These are phyloP conservation scores for Nemophila menziesii DNA, from an alignment of 257 asterid species.

Conservation along the genomic window DNA sequence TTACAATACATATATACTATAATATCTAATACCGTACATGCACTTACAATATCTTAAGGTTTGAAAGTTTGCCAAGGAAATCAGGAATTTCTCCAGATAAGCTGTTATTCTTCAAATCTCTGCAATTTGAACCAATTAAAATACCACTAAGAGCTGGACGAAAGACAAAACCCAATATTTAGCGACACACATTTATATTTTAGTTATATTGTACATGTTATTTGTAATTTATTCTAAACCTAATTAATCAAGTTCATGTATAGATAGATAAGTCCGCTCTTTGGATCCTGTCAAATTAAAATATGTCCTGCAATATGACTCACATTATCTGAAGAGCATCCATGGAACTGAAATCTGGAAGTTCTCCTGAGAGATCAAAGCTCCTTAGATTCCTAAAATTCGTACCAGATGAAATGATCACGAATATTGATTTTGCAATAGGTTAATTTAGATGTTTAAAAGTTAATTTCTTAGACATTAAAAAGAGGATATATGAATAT, in stretches of 20 bases:
- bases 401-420: not conserved
- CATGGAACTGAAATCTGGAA: slow-evolving; percentile 35
- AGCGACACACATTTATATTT: not conserved
- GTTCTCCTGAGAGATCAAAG: slow-evolving; percentile 20
- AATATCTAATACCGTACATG: not conserved
- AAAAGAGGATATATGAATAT: slow-evolving; percentile 5
- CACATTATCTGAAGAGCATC: slow-evolving; percentile 48
- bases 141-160: too few species aligned
- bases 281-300: not conserved
- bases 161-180: not conserved
- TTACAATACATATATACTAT: not conserved
- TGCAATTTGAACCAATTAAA: slow-evolving; percentile 9
- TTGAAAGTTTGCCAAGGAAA: slow-evolving; percentile 38
- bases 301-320: not conserved
- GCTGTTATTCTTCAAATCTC: slow-evolving; percentile 42
- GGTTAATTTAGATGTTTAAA: not conserved
- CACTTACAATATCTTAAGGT: slow-evolving; percentile 40
- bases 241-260: too few species aligned
- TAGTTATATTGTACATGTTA: not conserved
- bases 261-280: not conserved
- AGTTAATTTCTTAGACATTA: not conserved
- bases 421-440: too few species aligned
- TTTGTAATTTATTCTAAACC: not conserved
- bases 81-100: slow-evolving; percentile 50
- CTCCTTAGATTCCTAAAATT: slow-evolving; percentile 21